Evolutionary conservation across 768 basidiomycete species (phyloP), one percentile per base, ranked within the genome.

Genomic region (Arthromyces matolae): DNA sequence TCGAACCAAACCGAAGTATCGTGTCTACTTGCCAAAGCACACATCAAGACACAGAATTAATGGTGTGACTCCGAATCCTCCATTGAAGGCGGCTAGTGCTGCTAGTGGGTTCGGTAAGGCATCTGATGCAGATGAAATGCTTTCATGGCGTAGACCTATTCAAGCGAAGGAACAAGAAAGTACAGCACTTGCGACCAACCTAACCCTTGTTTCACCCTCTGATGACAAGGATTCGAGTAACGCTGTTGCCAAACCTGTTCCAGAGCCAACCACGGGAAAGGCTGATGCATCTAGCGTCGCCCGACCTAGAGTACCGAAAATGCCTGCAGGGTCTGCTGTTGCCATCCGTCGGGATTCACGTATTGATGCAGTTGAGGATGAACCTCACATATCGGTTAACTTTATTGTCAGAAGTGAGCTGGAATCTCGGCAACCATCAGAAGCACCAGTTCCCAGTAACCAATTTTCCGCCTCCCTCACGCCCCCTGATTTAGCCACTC

Each of bases 321-420:
- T 87, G 76, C 85, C 86, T 40, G 78, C 69, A 43, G 86, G 86
- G 18, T 81, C 84, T 37, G 77, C 75, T 33, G 83, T 89, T 45
- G 86, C 82, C 28, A 86, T 87, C 65, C 83, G 83, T 63, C 83
- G 85, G 31, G 78, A 81, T 60, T 79, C 79, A 6, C 73, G 75
- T 25, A 73, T 80, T 29, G 78, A 81, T 46, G 63, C 65, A 13
- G 71, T 76, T 25, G 71, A 70, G 47, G 67, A 68, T 29, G 77
- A 80, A 55, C 55, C 72, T 4, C 76, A 73, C 45, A 61, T 72
- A 13, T 53, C 71, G 8, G 85, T 90, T 48, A 82, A 78, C 52
- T 93, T 93, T 68, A 87, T 83, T 38, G 86, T 92, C 36, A 78
- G 71, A 46, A 91, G 89, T 58, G 90, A 92, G 64, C 60, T 92